phyloP scores from a whole-genome alignment of 192 early-diverging fungal genomes.

The Entomortierella parvispora region DNA sequence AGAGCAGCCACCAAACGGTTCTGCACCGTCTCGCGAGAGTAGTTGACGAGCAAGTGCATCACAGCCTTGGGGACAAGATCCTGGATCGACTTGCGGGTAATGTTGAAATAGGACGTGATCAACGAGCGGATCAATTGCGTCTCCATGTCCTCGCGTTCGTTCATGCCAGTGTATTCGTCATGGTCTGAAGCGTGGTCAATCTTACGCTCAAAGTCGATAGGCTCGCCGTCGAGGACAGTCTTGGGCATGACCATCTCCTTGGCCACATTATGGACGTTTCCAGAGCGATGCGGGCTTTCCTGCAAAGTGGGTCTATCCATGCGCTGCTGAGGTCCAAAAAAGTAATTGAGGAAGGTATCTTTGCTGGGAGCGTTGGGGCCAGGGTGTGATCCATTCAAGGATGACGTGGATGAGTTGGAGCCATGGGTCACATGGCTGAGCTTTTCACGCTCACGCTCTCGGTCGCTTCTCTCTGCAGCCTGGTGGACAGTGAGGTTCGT shows the following conservation, averaged over 20 bases:
- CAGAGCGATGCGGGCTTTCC: constrained; percentile 12
- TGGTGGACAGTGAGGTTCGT: constrained; percentile 51
- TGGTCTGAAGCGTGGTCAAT: constrained; percentile 10
- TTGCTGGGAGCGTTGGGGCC: constrained; percentile 41
- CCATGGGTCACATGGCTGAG: constrained; percentile 23
- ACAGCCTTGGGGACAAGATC: constrained; percentile 85
- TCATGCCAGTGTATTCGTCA: constrained; percentile 25
- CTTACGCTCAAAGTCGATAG: constrained; percentile 23
- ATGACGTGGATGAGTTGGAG: constrained; percentile 32
- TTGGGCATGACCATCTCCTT: constrained; percentile 56
- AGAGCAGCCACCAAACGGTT: constrained; percentile 79
- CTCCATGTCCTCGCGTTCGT: constrained; percentile 79
- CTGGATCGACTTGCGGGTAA: constrained; percentile 83
- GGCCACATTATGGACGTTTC: constrained; percentile 25
- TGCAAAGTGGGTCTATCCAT: constrained; percentile 18
- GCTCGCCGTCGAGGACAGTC: constrained; percentile 48
- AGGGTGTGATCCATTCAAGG: constrained; percentile 27
- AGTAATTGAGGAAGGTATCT: constrained; percentile 62
- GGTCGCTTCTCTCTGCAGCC: constrained; percentile 53
- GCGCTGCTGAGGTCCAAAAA: constrained; percentile 55
- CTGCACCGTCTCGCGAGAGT: constrained; percentile 77
- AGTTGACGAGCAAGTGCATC: constrained; percentile 84
- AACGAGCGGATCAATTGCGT: constrained; percentile 81
- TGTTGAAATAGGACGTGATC: constrained; percentile 81
- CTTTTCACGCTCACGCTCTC: constrained; percentile 44